These are phyloP conservation scores for Cladobotryum protrusum DNA, from an alignment of 2,329 filamentous ascomycete species.

Conservation along the genomic window DNA sequence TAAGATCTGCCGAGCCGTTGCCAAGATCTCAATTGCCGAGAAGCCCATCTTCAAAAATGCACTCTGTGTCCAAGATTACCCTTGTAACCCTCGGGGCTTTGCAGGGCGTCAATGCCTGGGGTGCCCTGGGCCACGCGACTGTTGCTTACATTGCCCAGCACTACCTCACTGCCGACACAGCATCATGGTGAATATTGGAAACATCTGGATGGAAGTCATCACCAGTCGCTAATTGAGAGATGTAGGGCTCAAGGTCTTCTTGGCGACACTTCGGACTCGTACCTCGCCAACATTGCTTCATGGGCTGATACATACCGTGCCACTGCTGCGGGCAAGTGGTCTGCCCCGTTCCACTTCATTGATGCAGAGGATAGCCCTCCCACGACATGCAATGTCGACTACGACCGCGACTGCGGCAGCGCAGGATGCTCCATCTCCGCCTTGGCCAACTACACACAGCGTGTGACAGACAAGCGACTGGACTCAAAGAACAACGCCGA, in stretches of 20 bases:
- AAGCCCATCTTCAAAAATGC: conserved; percentile 1
- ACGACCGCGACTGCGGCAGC: conserved; percentile 30
- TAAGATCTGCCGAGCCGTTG: background rate
- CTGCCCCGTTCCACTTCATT: conserved; percentile 44
- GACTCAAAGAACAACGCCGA: conserved; percentile 12
- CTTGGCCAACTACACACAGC: conserved; percentile 23
- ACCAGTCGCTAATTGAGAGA: background rate
- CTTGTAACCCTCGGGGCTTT: conserved; percentile 12
- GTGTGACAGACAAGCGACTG: conserved; percentile 14
- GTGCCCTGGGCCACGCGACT: conserved; percentile 43
- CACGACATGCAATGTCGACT: conserved; percentile 32
- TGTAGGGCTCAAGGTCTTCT: conserved; percentile 25
- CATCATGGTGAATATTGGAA: conserved; percentile 14
- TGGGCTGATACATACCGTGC: conserved; percentile 40
- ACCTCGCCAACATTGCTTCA: conserved; percentile 41
- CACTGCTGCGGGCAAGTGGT: conserved; percentile 40
- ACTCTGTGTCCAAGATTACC: conserved; percentile 9
- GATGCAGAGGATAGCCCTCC: conserved; percentile 38
- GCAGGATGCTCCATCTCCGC: conserved; percentile 22
- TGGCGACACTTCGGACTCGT: conserved; percentile 36
- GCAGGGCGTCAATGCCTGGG: conserved; percentile 29
- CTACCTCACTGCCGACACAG: conserved; percentile 38
- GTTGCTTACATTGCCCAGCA: conserved; percentile 48
- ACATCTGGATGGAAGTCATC: background rate
- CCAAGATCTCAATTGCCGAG: too few relatives aligned